Evolutionary conservation across 139 green algal species (phyloP), one percentile per base, ranked within the genome.

Genomic region (Chlorella sp.): DNA sequence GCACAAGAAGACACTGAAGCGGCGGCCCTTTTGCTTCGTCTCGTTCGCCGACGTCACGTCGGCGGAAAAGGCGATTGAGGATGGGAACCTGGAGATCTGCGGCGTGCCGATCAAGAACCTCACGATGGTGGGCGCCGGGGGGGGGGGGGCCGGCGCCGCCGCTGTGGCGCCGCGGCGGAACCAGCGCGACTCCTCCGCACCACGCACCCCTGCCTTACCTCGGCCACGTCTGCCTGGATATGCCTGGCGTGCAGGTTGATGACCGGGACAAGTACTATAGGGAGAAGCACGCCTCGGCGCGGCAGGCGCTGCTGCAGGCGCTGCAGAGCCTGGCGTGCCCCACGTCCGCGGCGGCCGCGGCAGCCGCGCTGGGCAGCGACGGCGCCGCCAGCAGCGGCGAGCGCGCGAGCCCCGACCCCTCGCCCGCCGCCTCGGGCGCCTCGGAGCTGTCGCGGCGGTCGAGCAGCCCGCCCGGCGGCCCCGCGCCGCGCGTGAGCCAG

Each of bases 1-100:
- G 36, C 76, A 86, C 66, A 80, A 80, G 64, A 83, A 83, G 53
- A 83, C 81, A 41, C 71, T 83, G 15, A 83, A 83, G 61, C 69
- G 81, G 33, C 77, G 77, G 23, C 77, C 77, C 38, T 86, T 83
- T 40, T 86, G 81, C 73, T 86, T 86, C 42, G 81, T 86, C 8
- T 79, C 81, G 7, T 86, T 86, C 63, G 70, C 61, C 41, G 61
- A 58, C 51, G 53, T 64, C 21, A 71, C 78, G 60, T 43, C 72
- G 29, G 79, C 79, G 2, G 45, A 79, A 56, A 59, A 48, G 23
- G 79, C 79, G 1, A 36, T 85, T n/a, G 36, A 55, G 1, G 74
- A 79, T 64, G 71, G 58, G 17, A 66, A 66, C n/a, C 50, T 82
- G 33, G 74, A 81, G 65, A 85, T 85, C 29, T 79, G 73, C 33